Evolutionary conservation across 2,329 filamentous ascomycete genomes (phyloP).

Genomic region (Westerdykella aurantiaca): DNA sequence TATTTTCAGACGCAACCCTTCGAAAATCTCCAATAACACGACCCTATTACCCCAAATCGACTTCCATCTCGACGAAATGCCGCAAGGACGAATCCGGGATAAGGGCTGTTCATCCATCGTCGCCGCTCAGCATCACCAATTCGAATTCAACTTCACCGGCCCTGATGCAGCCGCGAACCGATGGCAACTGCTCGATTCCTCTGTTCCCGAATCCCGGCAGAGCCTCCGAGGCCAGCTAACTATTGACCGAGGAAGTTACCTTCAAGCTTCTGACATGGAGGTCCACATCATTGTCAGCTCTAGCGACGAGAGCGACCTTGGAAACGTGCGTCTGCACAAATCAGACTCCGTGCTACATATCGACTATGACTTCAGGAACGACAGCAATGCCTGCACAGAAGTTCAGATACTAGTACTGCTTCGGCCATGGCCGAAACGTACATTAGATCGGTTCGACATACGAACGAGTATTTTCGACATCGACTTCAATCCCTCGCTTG

Average conservation of each 20-base stretch:
- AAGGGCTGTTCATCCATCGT: constrained; percentile 2
- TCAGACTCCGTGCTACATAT: constrained; percentile 3
- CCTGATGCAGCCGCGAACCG: constrained; percentile 1
- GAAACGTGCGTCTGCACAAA: constrained; percentile 2
- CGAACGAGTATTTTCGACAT: constrained; percentile 8
- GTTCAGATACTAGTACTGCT: constrained; percentile 8
- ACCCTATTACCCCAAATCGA: not conserved
- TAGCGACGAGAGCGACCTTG: constrained; percentile 2
- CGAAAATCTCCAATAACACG: not conserved
- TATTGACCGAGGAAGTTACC: constrained; percentile 4
- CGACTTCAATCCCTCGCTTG: constrained; percentile 4
- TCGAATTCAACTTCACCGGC: constrained; percentile 6
- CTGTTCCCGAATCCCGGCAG: constrained; percentile 1
- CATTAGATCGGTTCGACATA: constrained; percentile 8
- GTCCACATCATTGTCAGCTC: constrained; percentile 4
- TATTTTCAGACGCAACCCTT: not conserved
- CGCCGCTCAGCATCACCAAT: constrained; percentile 1
- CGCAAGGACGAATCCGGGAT: not conserved
- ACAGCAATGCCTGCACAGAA: constrained; percentile 6
- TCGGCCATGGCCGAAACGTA: constrained; percentile 5
- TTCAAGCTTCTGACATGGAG: constrained; percentile 7
- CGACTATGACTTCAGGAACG: not conserved
- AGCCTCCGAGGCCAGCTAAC: constrained; percentile 5
- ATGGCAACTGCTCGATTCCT: constrained; percentile 6
- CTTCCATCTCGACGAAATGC: constrained; percentile 1